phyloP scores from a whole-genome alignment of 768 basidiomycete genomes.

The Cystofilobasidium capitatum region DNA sequence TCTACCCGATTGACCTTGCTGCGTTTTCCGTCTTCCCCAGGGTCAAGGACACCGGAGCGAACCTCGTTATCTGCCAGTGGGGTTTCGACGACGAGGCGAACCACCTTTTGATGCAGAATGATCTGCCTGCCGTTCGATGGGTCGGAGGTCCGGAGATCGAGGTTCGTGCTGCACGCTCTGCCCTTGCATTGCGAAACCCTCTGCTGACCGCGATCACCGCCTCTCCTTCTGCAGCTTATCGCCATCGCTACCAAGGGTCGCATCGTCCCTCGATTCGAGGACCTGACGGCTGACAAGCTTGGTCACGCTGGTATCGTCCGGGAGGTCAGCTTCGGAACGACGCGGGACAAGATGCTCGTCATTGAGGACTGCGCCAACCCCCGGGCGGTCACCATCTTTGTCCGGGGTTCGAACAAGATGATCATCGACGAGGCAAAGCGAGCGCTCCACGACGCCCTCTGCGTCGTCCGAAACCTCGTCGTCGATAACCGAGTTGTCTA shows the following conservation, averaged over 20 bases:
- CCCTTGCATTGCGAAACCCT: not conserved
- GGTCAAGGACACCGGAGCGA: slow-evolving; percentile 77
- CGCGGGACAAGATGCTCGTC: slow-evolving; percentile 97
- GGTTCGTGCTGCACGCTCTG: slow-evolving; percentile 44
- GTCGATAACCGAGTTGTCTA: slow-evolving; percentile 95
- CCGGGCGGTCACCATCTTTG: slow-evolving; percentile 92
- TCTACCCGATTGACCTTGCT: not conserved
- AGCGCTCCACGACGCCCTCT: slow-evolving; percentile 93
- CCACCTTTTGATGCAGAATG: slow-evolving; percentile 94
- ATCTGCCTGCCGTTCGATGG: slow-evolving; percentile 94
- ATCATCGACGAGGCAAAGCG: slow-evolving; percentile 99
- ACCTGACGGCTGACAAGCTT: slow-evolving; percentile 79
- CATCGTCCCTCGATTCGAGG: slow-evolving; percentile 96
- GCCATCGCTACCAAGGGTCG: slow-evolving; percentile 97
- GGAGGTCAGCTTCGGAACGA: slow-evolving; percentile 92
- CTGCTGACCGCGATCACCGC: not conserved
- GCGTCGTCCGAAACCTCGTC: slow-evolving; percentile 89
- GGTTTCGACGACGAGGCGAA: slow-evolving; percentile 99
- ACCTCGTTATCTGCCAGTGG: slow-evolving; percentile 99
- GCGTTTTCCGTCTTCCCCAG: not conserved
- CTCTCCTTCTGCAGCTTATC: slow-evolving; percentile 55
- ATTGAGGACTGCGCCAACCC: slow-evolving; percentile 98
- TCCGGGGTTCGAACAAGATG: slow-evolving; percentile 98
- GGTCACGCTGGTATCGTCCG: slow-evolving; percentile 88
- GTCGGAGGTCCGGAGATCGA: slow-evolving; percentile 99